Evolutionary conservation across 345 rosid species (phyloP), one percentile per base, ranked within the genome.

Genomic region (Cardamine occulta): DNA sequence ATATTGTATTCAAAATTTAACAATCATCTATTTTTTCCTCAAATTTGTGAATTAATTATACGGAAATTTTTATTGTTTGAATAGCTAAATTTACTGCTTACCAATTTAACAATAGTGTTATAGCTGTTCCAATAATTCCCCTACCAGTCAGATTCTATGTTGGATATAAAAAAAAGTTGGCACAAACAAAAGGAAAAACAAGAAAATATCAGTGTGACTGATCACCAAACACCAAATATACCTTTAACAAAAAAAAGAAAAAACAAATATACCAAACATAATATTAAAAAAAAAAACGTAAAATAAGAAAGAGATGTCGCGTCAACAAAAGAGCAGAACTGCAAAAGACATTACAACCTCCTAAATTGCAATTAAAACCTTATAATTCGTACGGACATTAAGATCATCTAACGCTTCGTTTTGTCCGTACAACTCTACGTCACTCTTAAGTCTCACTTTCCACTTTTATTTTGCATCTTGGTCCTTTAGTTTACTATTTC

Each of bases 361-460:
- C 60, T 66, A 8, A 67, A 39, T 68, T 60, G 24, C 79, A 40
- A 31, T 29, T 17, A 60, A 52, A 60, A 63, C 61, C 34, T 44
- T 15, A 24, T 9, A 26, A 26, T 8, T 76, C 48, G 80, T 76
- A 76, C 80, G 71, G 80, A 63, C 75, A 63, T 29, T 44, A 12
- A 49, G 52, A 76, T 24, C 6, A 76, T 34, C 8, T 34, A 61
- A 63, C 24, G 34, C 51, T 32, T 17, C 23, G 64, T 61, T 68
- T 68, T 69, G 74, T 76, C 80, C 70, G 68, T 75, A 75, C 79
- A 64, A 28, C 29, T 15, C 34, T 31, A 35, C 64, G 65, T 74
- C 71, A 67, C 44, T 66, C 35, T 24, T 12, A 1, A 57, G 5
- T 48, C 66, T 65, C 19, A 39, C 5, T 66, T 64, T 39, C 15